These are phyloP conservation scores for Circinella minor DNA, from an alignment of 371 early-diverging fungal species.

Conservation along the genomic window DNA sequence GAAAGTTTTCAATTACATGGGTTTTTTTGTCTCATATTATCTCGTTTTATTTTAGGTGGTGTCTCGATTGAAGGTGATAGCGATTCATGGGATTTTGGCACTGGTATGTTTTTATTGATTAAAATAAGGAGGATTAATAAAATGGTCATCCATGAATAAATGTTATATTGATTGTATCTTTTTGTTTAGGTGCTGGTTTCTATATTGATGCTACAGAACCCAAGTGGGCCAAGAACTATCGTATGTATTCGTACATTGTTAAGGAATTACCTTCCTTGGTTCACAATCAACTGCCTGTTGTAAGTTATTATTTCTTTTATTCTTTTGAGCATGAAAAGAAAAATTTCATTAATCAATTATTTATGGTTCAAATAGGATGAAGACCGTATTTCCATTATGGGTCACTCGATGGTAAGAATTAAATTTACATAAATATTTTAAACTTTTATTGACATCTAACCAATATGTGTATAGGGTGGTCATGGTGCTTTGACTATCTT, in stretches of 20 bases:
- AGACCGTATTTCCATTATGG: slow-evolving; percentile 70
- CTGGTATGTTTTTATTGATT: slow-evolving; percentile 32
- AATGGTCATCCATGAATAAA: background rate
- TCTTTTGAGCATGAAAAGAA: too few relatives aligned
- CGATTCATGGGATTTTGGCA: slow-evolving; percentile 60
- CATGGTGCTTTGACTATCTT: slow-evolving; percentile 86
- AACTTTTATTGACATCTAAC: background rate
- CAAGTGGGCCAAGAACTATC: slow-evolving; percentile 76
- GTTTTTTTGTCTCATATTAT: background rate
- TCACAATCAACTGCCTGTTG: slow-evolving; percentile 60
- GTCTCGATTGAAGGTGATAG: slow-evolving; percentile 53
- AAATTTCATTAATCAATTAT: background rate
- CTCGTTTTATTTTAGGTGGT: slow-evolving; percentile 29
- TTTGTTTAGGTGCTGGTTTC: slow-evolving; percentile 69
- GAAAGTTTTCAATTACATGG: background rate
- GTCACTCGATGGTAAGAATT: slow-evolving; percentile 76
- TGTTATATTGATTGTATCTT: background rate
- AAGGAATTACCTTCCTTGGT: slow-evolving; percentile 73
- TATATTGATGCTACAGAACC: slow-evolving; percentile 81
- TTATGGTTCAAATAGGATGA: slow-evolving; percentile 47
- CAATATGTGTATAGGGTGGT: slow-evolving; percentile 68
- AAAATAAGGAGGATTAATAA: background rate
- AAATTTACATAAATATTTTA: background rate
- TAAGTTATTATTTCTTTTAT: slow-evolving; percentile 32
- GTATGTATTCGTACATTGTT: slow-evolving; percentile 86